Conservation (phyloP, 805 yeast species). For the Brettanomyces anomalus region DNA sequence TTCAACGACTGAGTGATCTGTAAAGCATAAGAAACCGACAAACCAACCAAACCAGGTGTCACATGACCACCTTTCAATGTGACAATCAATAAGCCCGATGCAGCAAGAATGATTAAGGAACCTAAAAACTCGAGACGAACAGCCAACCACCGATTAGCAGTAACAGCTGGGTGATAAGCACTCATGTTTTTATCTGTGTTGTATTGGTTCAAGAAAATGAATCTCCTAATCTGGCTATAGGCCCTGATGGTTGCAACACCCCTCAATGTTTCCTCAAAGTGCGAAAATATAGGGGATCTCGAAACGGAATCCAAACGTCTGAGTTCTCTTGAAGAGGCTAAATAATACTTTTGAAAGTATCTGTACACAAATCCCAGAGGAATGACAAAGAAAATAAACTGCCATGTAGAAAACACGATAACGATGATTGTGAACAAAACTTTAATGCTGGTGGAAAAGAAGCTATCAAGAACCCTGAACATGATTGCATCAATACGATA, state of each 20-base stretch:
- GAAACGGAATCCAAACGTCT: slow-evolving; percentile 77
- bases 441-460: slow-evolving; percentile 49
- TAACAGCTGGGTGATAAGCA: slow-evolving; percentile 86
- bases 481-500: slow-evolving; percentile 77
- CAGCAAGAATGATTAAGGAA: slow-evolving; percentile 74
- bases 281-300: slow-evolving; percentile 73
- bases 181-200: slow-evolving; percentile 81
- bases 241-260: slow-evolving; percentile 75
- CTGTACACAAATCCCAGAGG: slow-evolving; percentile 63
- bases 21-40: slow-evolving; percentile 86
- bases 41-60: slow-evolving; percentile 88
- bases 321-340: slow-evolving; percentile 71
- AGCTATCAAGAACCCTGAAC: slow-evolving; percentile 64
- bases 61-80: slow-evolving; percentile 60
- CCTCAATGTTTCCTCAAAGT: slow-evolving; percentile 72
- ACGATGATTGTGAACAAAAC: slow-evolving; percentile 73
- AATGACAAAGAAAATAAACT: slow-evolving; percentile 57
- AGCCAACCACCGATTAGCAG: slow-evolving; percentile 96
- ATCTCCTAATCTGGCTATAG: slow-evolving; percentile 56
- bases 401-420: slow-evolving; percentile 83
- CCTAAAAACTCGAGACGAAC: slow-evolving; percentile 90
- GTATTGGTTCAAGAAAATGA: slow-evolving; percentile 52
- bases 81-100: slow-evolving; percentile 74
- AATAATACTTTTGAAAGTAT: slow-evolving; percentile 68
- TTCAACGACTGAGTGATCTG: slow-evolving; percentile 89